A percentile compares a stretch with the other conserved stretches of the same genome.
phyloP scores from a whole-genome alignment of 495 filamentous ascomycete species.

The Cercophora sp. region DNA sequence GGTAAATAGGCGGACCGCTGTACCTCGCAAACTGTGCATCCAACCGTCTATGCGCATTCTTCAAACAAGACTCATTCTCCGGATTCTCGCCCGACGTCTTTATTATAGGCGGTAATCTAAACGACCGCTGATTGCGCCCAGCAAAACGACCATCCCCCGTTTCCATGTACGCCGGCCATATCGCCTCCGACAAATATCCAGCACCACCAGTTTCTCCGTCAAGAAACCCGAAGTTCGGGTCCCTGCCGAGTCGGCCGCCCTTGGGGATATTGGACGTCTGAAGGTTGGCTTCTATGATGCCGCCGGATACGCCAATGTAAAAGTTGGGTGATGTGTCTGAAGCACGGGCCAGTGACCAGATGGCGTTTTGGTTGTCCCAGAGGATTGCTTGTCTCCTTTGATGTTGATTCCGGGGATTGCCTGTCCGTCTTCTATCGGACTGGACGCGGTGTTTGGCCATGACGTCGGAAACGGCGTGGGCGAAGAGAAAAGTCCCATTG shows the following conservation, averaged over 20 bases:
- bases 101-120: background rate
- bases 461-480: background rate
- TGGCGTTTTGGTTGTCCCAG: background rate
- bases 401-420: background rate
- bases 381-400: background rate
- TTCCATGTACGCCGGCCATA: background rate
- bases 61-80: no score
- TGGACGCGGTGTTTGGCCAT: background rate
- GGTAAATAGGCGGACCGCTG: no score
- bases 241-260: background rate
- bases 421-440: no score
- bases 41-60: no score
- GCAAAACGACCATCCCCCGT: background rate
- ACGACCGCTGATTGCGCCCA: background rate
- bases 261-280: no score
- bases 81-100: no score
- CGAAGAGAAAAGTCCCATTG: slow-evolving; percentile 37
- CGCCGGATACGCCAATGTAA: slow-evolving; percentile 38
- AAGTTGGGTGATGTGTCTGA: slow-evolving; percentile 40
- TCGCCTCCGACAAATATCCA: background rate
- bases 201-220: slow-evolving; percentile 9
- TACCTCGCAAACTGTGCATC: no score
- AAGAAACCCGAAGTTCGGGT: slow-evolving; percentile 26
- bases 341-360: slow-evolving; percentile 18
- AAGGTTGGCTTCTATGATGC: slow-evolving; percentile 33